A percentile compares a stretch with the other conserved stretches of the same genome.
phyloP scores from a whole-genome alignment of 2,329 filamentous ascomycete genomes.

The Coniochaeta prunicola region DNA sequence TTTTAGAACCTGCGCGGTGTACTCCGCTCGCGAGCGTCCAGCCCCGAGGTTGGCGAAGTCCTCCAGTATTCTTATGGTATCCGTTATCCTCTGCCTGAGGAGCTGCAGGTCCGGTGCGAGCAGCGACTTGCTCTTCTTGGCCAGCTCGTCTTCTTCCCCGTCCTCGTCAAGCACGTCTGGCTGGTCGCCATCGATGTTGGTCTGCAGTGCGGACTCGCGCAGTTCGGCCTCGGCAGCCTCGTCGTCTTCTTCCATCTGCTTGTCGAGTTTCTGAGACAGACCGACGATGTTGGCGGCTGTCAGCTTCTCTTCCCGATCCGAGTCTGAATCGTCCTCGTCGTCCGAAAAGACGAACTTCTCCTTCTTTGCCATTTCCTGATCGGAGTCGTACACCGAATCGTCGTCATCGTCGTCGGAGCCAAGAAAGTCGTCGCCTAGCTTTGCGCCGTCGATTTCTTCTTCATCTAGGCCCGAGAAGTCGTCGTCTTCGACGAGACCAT shows the following conservation, averaged over 20 bases:
- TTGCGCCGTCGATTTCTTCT: conserved; percentile 21
- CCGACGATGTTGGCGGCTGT: conserved; percentile 96
- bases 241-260: conserved; percentile 67
- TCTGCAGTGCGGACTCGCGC: conserved; percentile 79
- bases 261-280: conserved; percentile 76
- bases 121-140: conserved; percentile 52
- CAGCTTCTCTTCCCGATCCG: conserved; percentile 80
- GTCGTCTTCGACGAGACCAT: conserved; percentile 36
- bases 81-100: conserved; percentile 80
- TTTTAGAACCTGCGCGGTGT: conserved; percentile 76
- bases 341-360: conserved; percentile 80
- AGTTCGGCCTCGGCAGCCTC: conserved; percentile 81
- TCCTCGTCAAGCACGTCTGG: conserved; percentile 54
- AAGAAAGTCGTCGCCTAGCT: conserved; percentile 52
- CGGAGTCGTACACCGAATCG: conserved; percentile 64
- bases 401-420: conserved; percentile 42
- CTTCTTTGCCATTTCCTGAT: conserved; percentile 47
- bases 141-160: conserved; percentile 53
- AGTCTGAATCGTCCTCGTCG: conserved; percentile 88
- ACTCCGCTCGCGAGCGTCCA: conserved; percentile 78
- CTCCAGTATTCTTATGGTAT: conserved; percentile 85
- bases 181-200: conserved; percentile 78
- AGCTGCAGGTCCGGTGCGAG: conserved; percentile 87
- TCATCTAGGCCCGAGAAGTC: conserved; percentile 33
- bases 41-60: conserved; percentile 80